Conservation (phyloP, 148 eudicot species). For the Dianthus caryophyllus region DNA sequence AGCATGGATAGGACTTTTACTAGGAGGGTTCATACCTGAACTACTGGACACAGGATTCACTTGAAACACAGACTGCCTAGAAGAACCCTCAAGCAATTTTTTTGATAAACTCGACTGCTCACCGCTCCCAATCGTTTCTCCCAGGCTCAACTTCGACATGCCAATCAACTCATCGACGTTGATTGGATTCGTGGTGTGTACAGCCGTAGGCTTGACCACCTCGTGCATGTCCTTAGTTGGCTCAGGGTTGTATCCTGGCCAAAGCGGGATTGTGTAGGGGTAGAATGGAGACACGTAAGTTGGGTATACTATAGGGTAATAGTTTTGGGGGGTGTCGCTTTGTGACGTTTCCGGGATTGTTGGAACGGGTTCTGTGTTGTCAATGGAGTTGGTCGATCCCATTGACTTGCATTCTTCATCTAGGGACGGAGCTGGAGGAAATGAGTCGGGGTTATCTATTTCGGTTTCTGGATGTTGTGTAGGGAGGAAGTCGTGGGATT, state of each 20-base stretch:
- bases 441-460: too few relatives aligned
- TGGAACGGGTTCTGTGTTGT: constrained; percentile 27
- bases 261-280: constrained; percentile 51
- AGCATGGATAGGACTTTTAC: constrained; percentile 1
- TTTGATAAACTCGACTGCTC: constrained; percentile 54
- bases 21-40: constrained; percentile 29
- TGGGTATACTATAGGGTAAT: constrained; percentile 48
- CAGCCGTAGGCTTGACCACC: constrained; percentile 77
- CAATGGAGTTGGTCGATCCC: too few relatives aligned
- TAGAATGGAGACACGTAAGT: constrained; percentile 56
- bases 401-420: too few relatives aligned
- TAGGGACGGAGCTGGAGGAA: too few relatives aligned
- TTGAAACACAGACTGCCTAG: constrained; percentile 77
- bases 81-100: constrained; percentile 54
- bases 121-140: constrained; percentile 55
- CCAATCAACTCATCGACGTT: constrained; percentile 78
- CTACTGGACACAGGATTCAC: constrained; percentile 44
- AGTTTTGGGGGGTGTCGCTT: constrained; percentile 35
- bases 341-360: constrained; percentile 43
- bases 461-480: constrained; percentile 37
- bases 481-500: constrained; percentile 47
- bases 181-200: constrained; percentile 70
- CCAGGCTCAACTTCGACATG: constrained; percentile 68
- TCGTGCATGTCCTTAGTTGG: constrained; percentile 54
- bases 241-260: constrained; percentile 36